phyloP scores from a whole-genome alignment of 2,329 filamentous ascomycete genomes.

The Incumbomyces lentus region DNA sequence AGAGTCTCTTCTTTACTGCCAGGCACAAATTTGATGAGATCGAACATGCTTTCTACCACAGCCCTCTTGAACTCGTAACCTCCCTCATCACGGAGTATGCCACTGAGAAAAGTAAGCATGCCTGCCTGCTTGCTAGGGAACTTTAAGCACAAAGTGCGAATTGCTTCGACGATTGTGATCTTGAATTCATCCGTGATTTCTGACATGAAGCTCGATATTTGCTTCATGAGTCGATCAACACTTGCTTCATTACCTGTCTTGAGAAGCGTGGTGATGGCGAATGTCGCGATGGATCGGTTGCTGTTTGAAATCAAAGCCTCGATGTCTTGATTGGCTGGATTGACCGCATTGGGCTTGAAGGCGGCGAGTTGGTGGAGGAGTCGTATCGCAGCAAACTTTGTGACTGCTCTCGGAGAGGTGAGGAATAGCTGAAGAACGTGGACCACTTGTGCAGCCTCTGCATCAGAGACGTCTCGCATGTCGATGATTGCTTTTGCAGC shows the following conservation, averaged over 20 bases:
- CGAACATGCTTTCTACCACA: constrained; percentile 98
- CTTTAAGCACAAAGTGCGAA: constrained; percentile 90
- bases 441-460: constrained; percentile 81
- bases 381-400: constrained; percentile 92
- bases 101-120: constrained; percentile 93
- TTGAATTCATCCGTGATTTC: constrained; percentile 99
- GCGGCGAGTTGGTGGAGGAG: constrained; percentile 94
- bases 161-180: constrained; percentile 98
- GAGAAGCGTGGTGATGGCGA: constrained; percentile 92
- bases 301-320: constrained; percentile 93
- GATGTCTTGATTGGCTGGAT: constrained; percentile 92
- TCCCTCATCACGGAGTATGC: constrained; percentile 92
- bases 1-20: constrained; percentile 74
- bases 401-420: constrained; percentile 86
- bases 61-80: constrained; percentile 97
- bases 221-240: constrained; percentile 95
- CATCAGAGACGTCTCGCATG: constrained; percentile 83
- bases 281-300: constrained; percentile 95
- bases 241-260: constrained; percentile 98
- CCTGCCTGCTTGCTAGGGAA: constrained; percentile 97
- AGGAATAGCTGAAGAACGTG: constrained; percentile 95
- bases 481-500: constrained; percentile 96
- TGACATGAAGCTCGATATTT: constrained; percentile 96
- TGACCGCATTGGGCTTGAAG: constrained; percentile 88
- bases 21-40: constrained; percentile 96